phyloP scores from a whole-genome alignment of 2,329 filamentous ascomycete genomes.

The Graphiopsis chlorocephala region DNA sequence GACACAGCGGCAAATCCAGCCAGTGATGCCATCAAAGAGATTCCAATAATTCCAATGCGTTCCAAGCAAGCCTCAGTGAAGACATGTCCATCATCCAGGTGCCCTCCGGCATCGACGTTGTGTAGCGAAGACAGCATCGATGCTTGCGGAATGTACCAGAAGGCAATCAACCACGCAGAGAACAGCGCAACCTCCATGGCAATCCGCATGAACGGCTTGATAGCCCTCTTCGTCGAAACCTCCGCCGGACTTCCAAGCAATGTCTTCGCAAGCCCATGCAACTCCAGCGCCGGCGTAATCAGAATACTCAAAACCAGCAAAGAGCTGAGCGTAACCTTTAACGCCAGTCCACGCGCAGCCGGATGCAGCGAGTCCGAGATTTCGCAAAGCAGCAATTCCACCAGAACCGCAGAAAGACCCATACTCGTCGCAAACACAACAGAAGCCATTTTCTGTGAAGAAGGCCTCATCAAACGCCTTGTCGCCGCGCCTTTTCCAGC shows the following conservation, averaged over 20 bases:
- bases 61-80: slow-evolving; percentile 58
- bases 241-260: slow-evolving; percentile 60
- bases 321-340: slow-evolving; percentile 67
- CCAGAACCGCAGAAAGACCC: slow-evolving; percentile 72
- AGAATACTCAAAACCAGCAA: slow-evolving; percentile 71
- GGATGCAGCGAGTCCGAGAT: slow-evolving; percentile 73
- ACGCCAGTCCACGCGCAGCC: slow-evolving; percentile 63
- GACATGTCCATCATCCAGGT: slow-evolving; percentile 29
- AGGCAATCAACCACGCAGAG: slow-evolving; percentile 65
- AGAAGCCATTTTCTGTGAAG: slow-evolving; percentile 39
- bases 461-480: slow-evolving; percentile 22
- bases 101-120: slow-evolving; percentile 30
- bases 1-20: slow-evolving; percentile 88
- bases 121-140: slow-evolving; percentile 41
- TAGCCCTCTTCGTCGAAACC: slow-evolving; percentile 49
- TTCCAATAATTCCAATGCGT: slow-evolving; percentile 78
- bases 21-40: slow-evolving; percentile 81
- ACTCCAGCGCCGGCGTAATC: slow-evolving; percentile 74
- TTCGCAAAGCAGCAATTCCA: slow-evolving; percentile 78
- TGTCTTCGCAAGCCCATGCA: slow-evolving; percentile 54
- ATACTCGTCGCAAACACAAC: slow-evolving; percentile 73
- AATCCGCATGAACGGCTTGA: slow-evolving; percentile 50
- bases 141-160: slow-evolving; percentile 60
- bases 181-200: slow-evolving; percentile 61
- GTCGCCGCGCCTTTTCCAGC: slow-evolving; percentile 17